These are phyloP conservation scores for Biancaea sappan DNA, from an alignment of 306 rosid genomes.

Conservation along the genomic window DNA sequence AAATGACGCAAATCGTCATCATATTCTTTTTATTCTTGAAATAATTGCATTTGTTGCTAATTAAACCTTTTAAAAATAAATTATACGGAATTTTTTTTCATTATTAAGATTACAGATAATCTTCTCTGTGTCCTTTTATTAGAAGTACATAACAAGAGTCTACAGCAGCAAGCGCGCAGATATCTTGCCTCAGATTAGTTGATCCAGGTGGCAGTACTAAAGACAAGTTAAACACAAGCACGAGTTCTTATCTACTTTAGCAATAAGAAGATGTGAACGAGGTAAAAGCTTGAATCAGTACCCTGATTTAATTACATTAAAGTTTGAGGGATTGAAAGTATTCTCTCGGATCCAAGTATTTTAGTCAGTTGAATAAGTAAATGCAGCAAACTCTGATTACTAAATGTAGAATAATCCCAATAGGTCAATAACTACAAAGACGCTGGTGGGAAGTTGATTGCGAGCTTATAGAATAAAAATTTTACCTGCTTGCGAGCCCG, in stretches of 20 bases:
- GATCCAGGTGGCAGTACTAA: slow-evolving; percentile 10
- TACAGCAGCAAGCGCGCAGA: neutral
- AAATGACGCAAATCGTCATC: slow-evolving; percentile 35
- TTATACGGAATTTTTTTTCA: slow-evolving; percentile 3
- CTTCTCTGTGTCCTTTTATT: slow-evolving; percentile 15
- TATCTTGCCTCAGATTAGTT: neutral
- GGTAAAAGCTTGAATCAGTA: slow-evolving; percentile 15
- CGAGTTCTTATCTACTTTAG: neutral
- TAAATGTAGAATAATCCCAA: slow-evolving; percentile 25
- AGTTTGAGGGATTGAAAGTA: neutral
- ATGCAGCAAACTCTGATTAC: slow-evolving; percentile 15
- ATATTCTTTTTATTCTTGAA: slow-evolving; percentile 27
- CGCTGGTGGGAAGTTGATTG: neutral
- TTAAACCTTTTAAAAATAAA: neutral
- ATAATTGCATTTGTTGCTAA: neutral
- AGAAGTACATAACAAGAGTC: slow-evolving; percentile 11
- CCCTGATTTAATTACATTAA: neutral
- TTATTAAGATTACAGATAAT: slow-evolving; percentile 1
- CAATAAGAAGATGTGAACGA: slow-evolving; percentile 7
- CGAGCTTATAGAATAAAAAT: slow-evolving; percentile 15
- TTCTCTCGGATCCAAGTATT: slow-evolving; percentile 8
- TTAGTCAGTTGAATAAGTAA: slow-evolving; percentile 16
- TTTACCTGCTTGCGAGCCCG: slow-evolving; percentile 98
- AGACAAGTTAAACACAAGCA: slow-evolving; percentile 9
- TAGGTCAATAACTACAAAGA: neutral